Conservation (phyloP, 1,284 basidiomycete genomes). For the Ustilago shanxiensis region DNA sequence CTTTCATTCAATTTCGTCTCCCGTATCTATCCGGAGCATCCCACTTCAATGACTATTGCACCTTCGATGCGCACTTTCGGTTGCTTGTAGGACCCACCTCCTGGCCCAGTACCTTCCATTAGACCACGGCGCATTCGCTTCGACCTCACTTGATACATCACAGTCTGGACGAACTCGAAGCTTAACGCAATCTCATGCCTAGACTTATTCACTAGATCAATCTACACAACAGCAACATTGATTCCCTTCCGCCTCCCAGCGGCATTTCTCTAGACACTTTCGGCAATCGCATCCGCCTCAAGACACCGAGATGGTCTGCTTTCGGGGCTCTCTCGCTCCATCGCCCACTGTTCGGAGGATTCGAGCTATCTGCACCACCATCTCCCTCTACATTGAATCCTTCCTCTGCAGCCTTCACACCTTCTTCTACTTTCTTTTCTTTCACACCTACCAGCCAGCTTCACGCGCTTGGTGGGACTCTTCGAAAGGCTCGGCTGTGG, state of each 20-base stretch:
- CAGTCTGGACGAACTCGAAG: too few species aligned
- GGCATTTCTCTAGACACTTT: background rate
- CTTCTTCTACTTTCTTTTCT: constrained; percentile 36
- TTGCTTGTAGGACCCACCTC: background rate
- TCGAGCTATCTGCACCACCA: constrained; percentile 34
- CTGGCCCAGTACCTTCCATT: background rate
- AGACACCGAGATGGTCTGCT: constrained; percentile 23
- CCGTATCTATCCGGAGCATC: background rate
- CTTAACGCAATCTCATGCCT: background rate
- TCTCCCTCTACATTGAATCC: constrained; percentile 38
- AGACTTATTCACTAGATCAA: background rate
- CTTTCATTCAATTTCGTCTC: background rate
- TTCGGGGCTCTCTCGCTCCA: constrained; percentile 37
- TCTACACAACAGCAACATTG: background rate
- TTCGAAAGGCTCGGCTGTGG: constrained; percentile 45
- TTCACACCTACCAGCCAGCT: constrained; percentile 34
- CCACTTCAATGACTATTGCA: background rate
- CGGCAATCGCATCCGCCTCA: background rate
- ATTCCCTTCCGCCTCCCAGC: background rate
- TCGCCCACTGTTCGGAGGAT: constrained; percentile 34
- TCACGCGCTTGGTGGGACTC: constrained; percentile 49
- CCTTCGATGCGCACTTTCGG: background rate
- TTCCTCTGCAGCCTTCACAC: constrained; percentile 36
- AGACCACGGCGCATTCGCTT: background rate
- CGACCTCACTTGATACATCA: too few species aligned